phyloP scores from a whole-genome alignment of 116 monocot genomes.

The Thalassia testudinum region DNA sequence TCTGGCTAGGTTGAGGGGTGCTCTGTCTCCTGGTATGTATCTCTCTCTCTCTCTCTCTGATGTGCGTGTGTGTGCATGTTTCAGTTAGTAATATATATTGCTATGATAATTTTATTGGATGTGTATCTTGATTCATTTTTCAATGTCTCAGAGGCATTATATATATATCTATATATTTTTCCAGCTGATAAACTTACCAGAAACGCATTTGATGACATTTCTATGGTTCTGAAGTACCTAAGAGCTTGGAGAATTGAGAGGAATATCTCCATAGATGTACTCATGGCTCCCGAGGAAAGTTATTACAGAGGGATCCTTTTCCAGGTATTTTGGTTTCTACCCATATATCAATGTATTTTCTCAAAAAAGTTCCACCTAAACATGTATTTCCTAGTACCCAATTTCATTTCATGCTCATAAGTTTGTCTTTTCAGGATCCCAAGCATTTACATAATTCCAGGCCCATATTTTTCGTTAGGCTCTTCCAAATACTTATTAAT shows the following conservation, averaged over 20 bases:
- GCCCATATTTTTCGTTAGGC: no score
- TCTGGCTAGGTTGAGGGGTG: slow-evolving; percentile 92
- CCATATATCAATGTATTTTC: no score
- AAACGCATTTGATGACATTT: slow-evolving; percentile 85
- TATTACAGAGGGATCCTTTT: slow-evolving; percentile 57
- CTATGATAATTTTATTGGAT: no score
- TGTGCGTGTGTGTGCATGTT: neutral
- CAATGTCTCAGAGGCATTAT: no score
- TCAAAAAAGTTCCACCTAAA: no score
- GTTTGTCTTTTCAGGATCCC: no score
- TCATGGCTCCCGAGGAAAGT: slow-evolving; percentile 78
- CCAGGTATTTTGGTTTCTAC: slow-evolving; percentile 31
- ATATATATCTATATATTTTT: slow-evolving; percentile 3
- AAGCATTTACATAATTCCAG: no score
- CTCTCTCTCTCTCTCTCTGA: neutral
- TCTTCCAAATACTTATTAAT: no score
- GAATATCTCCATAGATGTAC: slow-evolving; percentile 58
- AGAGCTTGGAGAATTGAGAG: slow-evolving; percentile 67
- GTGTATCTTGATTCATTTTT: no score
- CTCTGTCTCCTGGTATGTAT: slow-evolving; percentile 62
- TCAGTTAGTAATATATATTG: no score
- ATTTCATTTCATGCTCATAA: no score
- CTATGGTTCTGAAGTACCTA: slow-evolving; percentile 53
- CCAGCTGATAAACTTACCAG: slow-evolving; percentile 20
- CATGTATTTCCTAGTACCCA: no score